These are phyloP conservation scores for Coemansia aciculifera DNA, from an alignment of 192 early-diverging fungal species.

Conservation along the genomic window DNA sequence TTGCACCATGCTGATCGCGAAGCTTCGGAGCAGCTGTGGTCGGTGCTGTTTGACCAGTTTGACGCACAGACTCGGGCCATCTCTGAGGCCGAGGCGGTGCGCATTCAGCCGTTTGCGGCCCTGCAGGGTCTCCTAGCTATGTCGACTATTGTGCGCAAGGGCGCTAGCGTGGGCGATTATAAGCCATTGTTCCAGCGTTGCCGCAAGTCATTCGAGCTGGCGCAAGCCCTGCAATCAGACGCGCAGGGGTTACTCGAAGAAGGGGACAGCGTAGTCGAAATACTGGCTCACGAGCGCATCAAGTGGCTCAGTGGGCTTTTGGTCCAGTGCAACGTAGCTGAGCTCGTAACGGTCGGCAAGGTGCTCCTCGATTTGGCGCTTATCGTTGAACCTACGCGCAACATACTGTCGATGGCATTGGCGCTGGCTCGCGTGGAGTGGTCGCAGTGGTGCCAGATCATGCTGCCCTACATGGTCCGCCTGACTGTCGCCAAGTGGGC, in stretches of 20 bases:
- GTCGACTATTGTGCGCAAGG: slow-evolving; percentile 44
- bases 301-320: slow-evolving; percentile 37
- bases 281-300: slow-evolving; percentile 28
- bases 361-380: slow-evolving; percentile 41
- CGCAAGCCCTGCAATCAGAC: neutral
- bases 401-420: slow-evolving; percentile 68
- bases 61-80: slow-evolving; percentile 25
- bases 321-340: slow-evolving; percentile 27
- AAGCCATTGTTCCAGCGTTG: slow-evolving; percentile 36
- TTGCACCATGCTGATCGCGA: slow-evolving; percentile 33
- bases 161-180: slow-evolving; percentile 44
- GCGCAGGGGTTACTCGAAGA: neutral
- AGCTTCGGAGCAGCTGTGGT: slow-evolving; percentile 37
- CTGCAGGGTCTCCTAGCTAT: slow-evolving; percentile 27
- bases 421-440: slow-evolving; percentile 71
- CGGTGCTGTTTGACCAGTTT: slow-evolving; percentile 26
- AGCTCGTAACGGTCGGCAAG: slow-evolving; percentile 34
- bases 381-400: slow-evolving; percentile 19
- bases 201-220: slow-evolving; percentile 25
- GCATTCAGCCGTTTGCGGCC: slow-evolving; percentile 18
- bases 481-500: slow-evolving; percentile 30
- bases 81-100: neutral
- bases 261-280: neutral
- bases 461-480: slow-evolving; percentile 68
- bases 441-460: slow-evolving; percentile 71